phyloP scores from a whole-genome alignment of 2,329 filamentous ascomycete species.

The Calonectria crousiana region DNA sequence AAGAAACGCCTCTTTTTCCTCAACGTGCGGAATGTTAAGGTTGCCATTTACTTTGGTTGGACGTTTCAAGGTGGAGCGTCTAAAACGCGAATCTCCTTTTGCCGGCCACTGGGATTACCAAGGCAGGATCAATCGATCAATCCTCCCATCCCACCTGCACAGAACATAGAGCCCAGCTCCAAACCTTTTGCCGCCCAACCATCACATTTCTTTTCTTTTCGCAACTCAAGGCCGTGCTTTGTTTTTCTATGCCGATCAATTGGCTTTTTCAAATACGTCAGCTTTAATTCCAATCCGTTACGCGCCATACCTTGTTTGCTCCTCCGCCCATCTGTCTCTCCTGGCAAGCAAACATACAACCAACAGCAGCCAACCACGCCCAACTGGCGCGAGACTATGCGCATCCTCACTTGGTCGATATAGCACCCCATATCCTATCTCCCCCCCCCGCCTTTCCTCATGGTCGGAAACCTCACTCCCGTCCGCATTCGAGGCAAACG shows the following conservation, averaged over 20 bases:
- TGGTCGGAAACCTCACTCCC: constrained; percentile 61
- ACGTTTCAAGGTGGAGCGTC: neutral
- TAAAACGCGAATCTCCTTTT: neutral
- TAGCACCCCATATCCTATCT: neutral
- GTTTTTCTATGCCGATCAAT: neutral
- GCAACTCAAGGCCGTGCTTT: neutral
- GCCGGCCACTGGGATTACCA: neutral
- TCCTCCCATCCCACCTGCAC: neutral
- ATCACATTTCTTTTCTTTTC: neutral
- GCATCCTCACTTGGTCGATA: neutral
- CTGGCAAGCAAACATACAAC: neutral
- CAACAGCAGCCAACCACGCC: neutral
- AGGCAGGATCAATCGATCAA: neutral
- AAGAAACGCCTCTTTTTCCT: neutral
- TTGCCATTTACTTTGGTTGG: neutral
- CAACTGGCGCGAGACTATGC: neutral
- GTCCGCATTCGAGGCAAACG: constrained; percentile 63
- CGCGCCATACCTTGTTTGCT: neutral
- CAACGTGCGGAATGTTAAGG: neutral
- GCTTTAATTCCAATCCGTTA: neutral
- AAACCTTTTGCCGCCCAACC: neutral
- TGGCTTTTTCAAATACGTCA: neutral
- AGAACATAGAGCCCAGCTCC: neutral
- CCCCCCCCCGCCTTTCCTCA: neutral
- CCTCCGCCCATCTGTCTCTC: neutral